Evolutionary conservation across 2,329 filamentous ascomycete genomes (phyloP).

Genomic region (Nemania sp.): DNA sequence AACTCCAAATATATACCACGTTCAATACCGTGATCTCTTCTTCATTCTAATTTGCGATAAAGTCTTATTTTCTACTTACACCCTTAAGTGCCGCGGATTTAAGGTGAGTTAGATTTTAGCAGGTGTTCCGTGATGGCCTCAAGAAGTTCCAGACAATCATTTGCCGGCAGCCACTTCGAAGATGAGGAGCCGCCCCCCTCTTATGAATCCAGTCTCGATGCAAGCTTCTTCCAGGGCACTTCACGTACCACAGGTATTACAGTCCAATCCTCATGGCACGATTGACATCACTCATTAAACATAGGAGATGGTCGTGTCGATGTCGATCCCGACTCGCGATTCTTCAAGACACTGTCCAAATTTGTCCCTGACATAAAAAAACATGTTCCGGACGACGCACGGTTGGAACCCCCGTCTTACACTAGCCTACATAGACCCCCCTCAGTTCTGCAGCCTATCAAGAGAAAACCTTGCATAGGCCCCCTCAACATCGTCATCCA

Average conservation of each 20-base stretch:
- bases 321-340: constrained; percentile 6
- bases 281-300: not conserved
- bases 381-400: not conserved
- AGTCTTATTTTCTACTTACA: not conserved
- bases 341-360: constrained; percentile 8
- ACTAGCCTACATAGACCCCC: not conserved
- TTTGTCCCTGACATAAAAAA: not conserved
- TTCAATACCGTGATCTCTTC: not conserved
- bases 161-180: not conserved
- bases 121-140: not conserved
- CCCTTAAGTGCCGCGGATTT: no score
- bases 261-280: not conserved
- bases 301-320: constrained; percentile 10
- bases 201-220: not conserved
- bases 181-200: not conserved
- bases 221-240: not conserved
- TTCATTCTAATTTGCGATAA: not conserved
- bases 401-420: not conserved
- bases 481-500: constrained; percentile 84
- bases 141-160: not conserved
- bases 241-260: constrained; percentile 2
- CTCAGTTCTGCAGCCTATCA: not conserved
- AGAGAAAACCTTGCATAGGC: not conserved
- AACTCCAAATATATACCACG: not conserved
- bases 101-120: not conserved